Base-by-base conservation (phyloP, 2,329 filamentous ascomycete genomes). In the Chrysoporthe puriensis region DNA sequence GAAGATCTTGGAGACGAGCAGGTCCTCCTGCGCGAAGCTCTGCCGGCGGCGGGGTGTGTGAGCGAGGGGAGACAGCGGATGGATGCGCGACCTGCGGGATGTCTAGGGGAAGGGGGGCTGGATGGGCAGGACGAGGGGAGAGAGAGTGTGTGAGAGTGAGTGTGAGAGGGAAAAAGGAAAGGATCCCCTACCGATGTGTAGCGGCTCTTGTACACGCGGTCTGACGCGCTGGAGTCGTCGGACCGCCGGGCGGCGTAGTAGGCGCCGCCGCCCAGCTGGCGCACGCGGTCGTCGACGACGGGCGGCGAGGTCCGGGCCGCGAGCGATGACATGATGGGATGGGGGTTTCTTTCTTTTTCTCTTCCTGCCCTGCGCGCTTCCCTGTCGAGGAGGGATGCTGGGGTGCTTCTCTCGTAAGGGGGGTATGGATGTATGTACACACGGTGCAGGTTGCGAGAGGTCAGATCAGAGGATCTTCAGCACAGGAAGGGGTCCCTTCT, bases 171-270 rank as follows among this genome's bases (percentile, higher is more conserved):
- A n/a, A n/a, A 21, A 16, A 18, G 34, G 2, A 59, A 26, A 21
- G 2, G 34, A 34, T 32, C 1, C 36, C 65, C 18, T 63, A 69
- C 68, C 48, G 68, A 69, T 46, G 68, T 69, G 62, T 69, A 69
- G 43, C 43, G 62, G 46, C 50, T 59, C n/a, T 66, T n/a, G 46
- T 65, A 69, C 13, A 69, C 59, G 11, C 57, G n/a, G 40, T 65
- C 54, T 8, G 68, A 69, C 11, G 57, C 60, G 64, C 43, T 26
- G 8, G 63, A 34, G 32, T 64, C 63, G 54, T 58, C 40, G 5
- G 63, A 58, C 52, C 9, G 36, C 48, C 61, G 46, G 46, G n/a
- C 34, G 36, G 34, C 58, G 40, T 44, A 42, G 58, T 44, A 61
- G 4, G 43, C 43, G 58, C 58, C 32, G 58, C 58, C 32, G 42